Evolutionary conservation across 768 basidiomycete genomes (phyloP).

Genomic region (Tulasnella sp.): DNA sequence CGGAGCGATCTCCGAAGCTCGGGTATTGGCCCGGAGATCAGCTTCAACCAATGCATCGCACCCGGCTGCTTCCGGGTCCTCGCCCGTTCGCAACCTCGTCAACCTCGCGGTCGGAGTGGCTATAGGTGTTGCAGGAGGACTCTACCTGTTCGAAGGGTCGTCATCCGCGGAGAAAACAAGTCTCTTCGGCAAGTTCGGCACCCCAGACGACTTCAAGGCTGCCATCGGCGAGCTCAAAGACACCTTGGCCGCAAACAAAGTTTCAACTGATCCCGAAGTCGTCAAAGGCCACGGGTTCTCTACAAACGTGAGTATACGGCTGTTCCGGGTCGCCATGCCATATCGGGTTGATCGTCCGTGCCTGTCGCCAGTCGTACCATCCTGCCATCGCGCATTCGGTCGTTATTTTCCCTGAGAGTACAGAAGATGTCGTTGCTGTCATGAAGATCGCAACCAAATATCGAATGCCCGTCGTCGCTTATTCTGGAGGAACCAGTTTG

Average conservation of each 20-base stretch:
- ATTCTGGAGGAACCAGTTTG: conserved; percentile 79
- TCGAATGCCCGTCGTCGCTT: conserved; percentile 72
- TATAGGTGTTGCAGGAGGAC: conserved; percentile 12
- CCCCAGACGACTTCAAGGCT: conserved; percentile 30
- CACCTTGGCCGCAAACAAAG: conserved; percentile 11
- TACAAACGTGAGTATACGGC: not conserved
- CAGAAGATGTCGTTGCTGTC: conserved; percentile 77
- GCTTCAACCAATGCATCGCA: not conserved
- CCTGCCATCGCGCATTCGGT: conserved; percentile 36
- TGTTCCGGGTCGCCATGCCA: not conserved
- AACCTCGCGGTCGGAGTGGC: conserved; percentile 10
- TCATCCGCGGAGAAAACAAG: conserved; percentile 33
- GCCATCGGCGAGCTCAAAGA: conserved; percentile 32
- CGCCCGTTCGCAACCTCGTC: not conserved
- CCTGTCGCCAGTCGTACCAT: conserved; percentile 59
- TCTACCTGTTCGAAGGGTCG: not conserved
- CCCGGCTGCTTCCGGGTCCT: not conserved
- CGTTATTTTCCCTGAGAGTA: conserved; percentile 59
- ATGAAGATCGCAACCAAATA: conserved; percentile 73
- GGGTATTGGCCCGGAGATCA: not conserved
- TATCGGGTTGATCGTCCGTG: conserved; percentile 34
- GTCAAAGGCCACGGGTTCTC: conserved; percentile 24
- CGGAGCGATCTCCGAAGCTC: not conserved
- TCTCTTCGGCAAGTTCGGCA: conserved; percentile 28
- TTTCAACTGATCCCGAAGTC: conserved; percentile 30